phyloP scores from a whole-genome alignment of 257 asterid genomes.

The Ligustrum vulgare region DNA sequence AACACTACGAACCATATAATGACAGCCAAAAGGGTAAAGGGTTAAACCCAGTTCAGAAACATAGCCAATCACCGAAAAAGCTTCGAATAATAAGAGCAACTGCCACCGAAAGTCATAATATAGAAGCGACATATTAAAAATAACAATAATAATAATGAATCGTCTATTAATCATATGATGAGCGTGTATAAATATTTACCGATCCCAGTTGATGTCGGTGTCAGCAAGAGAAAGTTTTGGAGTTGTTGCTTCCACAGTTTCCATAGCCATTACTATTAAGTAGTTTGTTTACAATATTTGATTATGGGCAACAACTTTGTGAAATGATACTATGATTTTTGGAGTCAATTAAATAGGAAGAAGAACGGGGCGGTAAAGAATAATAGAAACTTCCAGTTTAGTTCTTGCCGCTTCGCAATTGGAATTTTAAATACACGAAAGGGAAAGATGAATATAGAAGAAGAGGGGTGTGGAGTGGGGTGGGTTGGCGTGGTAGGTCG shows the following conservation, averaged over 20 bases:
- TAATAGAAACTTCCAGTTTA: slow-evolving; percentile 24
- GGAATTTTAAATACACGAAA: not conserved
- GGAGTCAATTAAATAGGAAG: not conserved
- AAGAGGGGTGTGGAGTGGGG: not conserved
- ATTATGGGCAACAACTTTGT: not conserved
- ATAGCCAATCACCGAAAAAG: not conserved
- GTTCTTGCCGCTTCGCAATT: not conserved
- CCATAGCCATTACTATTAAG: slow-evolving; percentile 39
- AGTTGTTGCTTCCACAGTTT: slow-evolving; percentile 44
- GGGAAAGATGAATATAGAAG: not conserved
- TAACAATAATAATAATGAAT: not conserved
- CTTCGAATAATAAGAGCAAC: not conserved
- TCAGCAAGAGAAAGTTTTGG: slow-evolving; percentile 70
- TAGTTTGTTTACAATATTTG: not conserved
- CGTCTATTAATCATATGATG: not conserved
- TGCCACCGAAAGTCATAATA: not conserved
- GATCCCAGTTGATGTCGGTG: slow-evolving; percentile 89
- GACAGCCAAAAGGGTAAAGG: not conserved
- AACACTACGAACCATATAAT: not conserved
- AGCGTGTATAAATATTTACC: slow-evolving; percentile 31
- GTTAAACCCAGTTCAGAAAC: not conserved
- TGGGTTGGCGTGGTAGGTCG: too few species aligned
- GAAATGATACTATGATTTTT: not conserved
- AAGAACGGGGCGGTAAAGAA: slow-evolving; percentile 11
- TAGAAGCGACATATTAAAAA: not conserved